A percentile compares a stretch with the other conserved stretches of the same genome.
phyloP scores from a whole-genome alignment of 2,329 filamentous ascomycete species.

The Hypoxylon sp. region DNA sequence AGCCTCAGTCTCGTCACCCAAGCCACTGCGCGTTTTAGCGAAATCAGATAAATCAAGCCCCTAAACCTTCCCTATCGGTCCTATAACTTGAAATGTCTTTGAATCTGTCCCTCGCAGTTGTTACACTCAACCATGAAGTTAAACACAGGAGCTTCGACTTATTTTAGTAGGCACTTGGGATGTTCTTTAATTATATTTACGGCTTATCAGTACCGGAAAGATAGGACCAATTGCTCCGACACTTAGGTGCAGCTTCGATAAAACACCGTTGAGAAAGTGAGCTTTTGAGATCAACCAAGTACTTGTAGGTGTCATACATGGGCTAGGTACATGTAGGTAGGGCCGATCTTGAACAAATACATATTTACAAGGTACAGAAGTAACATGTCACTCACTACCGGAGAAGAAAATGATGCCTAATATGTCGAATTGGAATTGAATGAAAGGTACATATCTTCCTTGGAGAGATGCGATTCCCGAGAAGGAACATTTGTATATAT shows the following conservation, averaged over 20 bases:
- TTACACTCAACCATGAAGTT: neutral
- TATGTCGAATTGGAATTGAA: neutral
- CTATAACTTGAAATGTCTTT: conserved; percentile 7
- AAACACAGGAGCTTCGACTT: neutral
- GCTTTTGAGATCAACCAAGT: neutral
- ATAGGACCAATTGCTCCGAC: conserved; percentile 15
- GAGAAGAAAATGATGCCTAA: neutral
- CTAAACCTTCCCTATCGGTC: conserved; percentile 28
- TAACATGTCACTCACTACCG: neutral
- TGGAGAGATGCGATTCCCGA: neutral
- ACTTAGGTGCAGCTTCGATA: neutral
- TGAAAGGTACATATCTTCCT: neutral
- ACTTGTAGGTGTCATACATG: conserved; percentile 1
- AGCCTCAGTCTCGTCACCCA: neutral
- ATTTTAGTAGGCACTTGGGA: neutral
- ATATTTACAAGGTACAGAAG: neutral
- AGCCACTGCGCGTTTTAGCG: conserved; percentile 3
- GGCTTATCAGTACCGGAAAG: neutral
- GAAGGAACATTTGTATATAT: neutral
- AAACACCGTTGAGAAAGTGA: neutral
- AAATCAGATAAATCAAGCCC: conserved; percentile 2
- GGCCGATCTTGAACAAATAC: conserved; percentile 2
- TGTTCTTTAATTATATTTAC: neutral
- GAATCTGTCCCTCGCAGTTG: neutral
- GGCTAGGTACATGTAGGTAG: neutral